Evolutionary conservation across 805 yeast species (phyloP).

Genomic region (Starmerella bacillaris): DNA sequence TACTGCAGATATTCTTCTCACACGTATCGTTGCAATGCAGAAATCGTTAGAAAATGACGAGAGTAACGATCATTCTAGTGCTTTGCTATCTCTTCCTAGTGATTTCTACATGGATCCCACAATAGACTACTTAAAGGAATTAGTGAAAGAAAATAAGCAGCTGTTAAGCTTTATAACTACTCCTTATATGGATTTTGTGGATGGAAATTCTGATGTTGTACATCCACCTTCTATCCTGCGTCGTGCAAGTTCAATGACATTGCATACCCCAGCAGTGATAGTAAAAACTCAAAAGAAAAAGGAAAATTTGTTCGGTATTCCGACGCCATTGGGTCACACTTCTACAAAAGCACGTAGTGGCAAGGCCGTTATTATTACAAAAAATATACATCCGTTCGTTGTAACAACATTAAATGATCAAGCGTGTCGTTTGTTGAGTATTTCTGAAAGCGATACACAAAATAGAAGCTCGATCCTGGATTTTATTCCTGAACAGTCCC

Average conservation of each 20-base stretch:
- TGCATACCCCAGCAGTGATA: not conserved
- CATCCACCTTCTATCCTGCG: slow-evolving; percentile 5
- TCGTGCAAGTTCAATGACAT: slow-evolving; percentile 1
- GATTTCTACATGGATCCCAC: not conserved
- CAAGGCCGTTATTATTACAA: slow-evolving; percentile 74
- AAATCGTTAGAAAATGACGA: not conserved
- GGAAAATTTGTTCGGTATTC: slow-evolving; percentile 6
- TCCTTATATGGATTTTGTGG: slow-evolving; percentile 6
- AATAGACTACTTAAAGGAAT: not conserved
- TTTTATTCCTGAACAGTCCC: slow-evolving; percentile 25
- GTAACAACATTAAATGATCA: slow-evolving; percentile 75
- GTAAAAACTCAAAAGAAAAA: not conserved
- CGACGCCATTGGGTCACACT: slow-evolving; percentile 35
- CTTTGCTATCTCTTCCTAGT: not conserved
- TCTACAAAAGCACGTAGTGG: slow-evolving; percentile 47
- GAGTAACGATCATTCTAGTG: not conserved
- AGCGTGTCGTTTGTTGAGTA: slow-evolving; percentile 75
- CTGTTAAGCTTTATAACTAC: slow-evolving; percentile 6
- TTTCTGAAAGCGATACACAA: slow-evolving; percentile 43
- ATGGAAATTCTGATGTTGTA: slow-evolving; percentile 1
- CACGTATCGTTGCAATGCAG: slow-evolving; percentile 15
- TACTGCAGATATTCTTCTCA: slow-evolving; percentile 9
- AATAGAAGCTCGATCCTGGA: slow-evolving; percentile 47
- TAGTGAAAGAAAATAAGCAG: not conserved
- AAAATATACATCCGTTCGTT: slow-evolving; percentile 54